Evolutionary conservation across 2,329 filamentous ascomycete species (phyloP).

Genomic region (Penicillium italicum): DNA sequence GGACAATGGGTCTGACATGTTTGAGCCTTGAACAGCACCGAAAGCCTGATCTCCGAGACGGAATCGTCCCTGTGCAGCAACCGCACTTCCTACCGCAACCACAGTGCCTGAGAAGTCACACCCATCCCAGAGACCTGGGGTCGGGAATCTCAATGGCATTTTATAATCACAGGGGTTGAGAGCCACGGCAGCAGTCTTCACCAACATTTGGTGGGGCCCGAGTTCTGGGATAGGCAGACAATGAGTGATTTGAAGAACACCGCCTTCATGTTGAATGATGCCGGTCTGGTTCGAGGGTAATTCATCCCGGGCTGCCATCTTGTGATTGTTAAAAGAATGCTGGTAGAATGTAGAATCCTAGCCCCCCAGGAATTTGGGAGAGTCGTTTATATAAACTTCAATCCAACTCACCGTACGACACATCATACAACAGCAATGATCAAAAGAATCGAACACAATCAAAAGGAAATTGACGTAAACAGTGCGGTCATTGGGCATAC

Average conservation of each 20-base stretch:
- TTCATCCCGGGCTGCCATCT: background rate
- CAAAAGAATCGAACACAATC: background rate
- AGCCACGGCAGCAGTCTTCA: slow-evolving; percentile 30
- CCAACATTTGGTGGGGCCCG: slow-evolving; percentile 16
- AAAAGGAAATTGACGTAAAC: background rate
- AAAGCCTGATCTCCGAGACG: slow-evolving; percentile 36
- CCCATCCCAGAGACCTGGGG: slow-evolving; percentile 24
- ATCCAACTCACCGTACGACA: background rate
- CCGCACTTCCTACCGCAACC: slow-evolving; percentile 20
- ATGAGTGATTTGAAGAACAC: slow-evolving; percentile 14
- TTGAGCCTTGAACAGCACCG: slow-evolving; percentile 36
- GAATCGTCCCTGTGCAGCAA: slow-evolving; percentile 14
- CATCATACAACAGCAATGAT: too few relatives aligned
- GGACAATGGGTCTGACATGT: slow-evolving; percentile 16
- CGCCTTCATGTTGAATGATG: slow-evolving; percentile 20
- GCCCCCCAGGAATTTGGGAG: background rate
- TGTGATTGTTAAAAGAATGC: background rate
- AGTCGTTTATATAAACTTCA: background rate
- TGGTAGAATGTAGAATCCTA: background rate
- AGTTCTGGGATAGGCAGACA: slow-evolving; percentile 15
- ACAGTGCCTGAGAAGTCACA: slow-evolving; percentile 31
- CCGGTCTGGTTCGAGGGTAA: slow-evolving; percentile 14
- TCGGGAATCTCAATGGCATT: slow-evolving; percentile 20
- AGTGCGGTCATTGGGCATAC: background rate
- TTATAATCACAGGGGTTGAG: slow-evolving; percentile 32